A percentile compares a stretch with the other conserved stretches of the same genome.
Evolutionary conservation across 208 protist genomes (phyloP).

Genomic region (Angomonas ambiguus): DNA sequence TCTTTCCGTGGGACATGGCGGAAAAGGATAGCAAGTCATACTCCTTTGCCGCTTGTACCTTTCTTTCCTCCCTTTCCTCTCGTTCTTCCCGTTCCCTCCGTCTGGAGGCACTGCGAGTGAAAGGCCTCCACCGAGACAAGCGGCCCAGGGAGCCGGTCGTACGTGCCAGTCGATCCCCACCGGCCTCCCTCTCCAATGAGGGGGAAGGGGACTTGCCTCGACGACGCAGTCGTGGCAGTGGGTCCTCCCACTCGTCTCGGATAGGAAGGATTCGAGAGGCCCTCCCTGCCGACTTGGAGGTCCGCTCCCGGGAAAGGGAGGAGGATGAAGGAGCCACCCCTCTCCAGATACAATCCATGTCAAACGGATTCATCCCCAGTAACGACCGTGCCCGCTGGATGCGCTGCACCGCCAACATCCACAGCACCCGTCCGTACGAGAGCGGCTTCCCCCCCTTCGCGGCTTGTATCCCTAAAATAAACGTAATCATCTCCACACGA

Average conservation of each 20-base stretch:
- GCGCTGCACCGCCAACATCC: constrained; percentile 61
- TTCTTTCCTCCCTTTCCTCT: neutral
- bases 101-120: no score
- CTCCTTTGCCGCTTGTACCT: neutral
- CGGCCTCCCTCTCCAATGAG: neutral
- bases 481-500: constrained; percentile 44
- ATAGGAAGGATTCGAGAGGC: neutral
- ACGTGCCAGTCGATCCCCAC: neutral
- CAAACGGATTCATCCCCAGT: constrained; percentile 33
- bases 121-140: no score
- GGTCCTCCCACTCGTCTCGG: neutral
- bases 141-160: no score
- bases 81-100: neutral
- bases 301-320: no score
- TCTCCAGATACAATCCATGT: constrained; percentile 5
- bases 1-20: no score
- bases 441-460: constrained; percentile 12
- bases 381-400: constrained; percentile 28
- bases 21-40: no score
- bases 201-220: neutral
- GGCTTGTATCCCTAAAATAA: constrained; percentile 20
- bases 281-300: neutral
- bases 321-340: neutral
- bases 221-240: neutral
- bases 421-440: constrained; percentile 68